Conservation (phyloP, 371 early-diverging fungal species). For the Mucor plumbeus region DNA sequence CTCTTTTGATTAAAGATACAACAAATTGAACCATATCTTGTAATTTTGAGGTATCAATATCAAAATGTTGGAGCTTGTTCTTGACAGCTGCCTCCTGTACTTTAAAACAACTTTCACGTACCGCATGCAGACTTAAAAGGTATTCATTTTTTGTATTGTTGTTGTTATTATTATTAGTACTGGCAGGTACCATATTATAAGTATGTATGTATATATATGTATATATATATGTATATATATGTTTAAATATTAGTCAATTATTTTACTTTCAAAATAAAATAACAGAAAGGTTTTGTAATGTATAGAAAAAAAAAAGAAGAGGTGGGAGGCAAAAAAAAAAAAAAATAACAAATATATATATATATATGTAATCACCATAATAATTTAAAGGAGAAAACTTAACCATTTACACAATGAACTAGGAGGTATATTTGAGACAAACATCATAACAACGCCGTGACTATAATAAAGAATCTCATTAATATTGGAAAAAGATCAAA, state of each 20-base stretch:
- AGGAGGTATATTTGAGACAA: not conserved
- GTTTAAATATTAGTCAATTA: not conserved
- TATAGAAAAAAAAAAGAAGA: not conserved
- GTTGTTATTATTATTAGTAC: not conserved
- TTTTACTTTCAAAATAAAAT: constrained; percentile 8
- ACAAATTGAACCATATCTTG: constrained; percentile 73
- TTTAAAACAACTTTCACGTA: constrained; percentile 74
- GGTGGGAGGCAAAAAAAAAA: not conserved
- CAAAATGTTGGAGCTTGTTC: constrained; percentile 71
- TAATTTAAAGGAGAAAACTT: no score
- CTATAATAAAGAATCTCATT: not conserved
- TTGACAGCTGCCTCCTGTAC: constrained; percentile 67
- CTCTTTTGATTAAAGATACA: constrained; percentile 72
- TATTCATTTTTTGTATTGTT: constrained; percentile 33
- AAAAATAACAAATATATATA: not conserved
- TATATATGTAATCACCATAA: not conserved
- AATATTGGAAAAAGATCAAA: not conserved
- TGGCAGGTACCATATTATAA: not conserved
- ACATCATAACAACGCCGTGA: no score
- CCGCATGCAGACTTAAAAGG: constrained; percentile 74
- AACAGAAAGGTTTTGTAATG: not conserved
- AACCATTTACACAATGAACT: not conserved
- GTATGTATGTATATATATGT: no score
- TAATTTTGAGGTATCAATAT: constrained; percentile 68
- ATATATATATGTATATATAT: not conserved